Evolutionary conservation across 257 asterid genomes (phyloP), one percentile per base, ranked within the genome.

Genomic region (Fraxinus anomala): DNA sequence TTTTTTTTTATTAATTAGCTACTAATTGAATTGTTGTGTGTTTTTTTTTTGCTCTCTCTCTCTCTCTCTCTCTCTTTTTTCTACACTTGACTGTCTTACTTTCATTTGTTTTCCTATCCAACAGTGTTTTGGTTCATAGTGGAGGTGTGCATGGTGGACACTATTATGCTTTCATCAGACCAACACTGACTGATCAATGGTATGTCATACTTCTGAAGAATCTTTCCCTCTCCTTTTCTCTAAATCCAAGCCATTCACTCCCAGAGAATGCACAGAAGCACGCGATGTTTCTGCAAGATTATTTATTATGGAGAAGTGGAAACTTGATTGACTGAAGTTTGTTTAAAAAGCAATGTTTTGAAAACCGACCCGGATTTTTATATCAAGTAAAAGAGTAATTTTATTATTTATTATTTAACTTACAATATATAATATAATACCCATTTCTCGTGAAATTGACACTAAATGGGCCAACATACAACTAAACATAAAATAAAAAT

Each of bases 71-170:
- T 70, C 21, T 30, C 34, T 31, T 37, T 36, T 56, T 33, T 16
- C 19, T 44, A 40, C 28, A 17, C 67, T 75, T 79, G 13, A 73
- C 79, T 59, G 23, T 65, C 37, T 78, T 68, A 39, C 30, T 74
- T 39, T 70, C 42, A 17, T 74, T n/a, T 77, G 39, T 75, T 30
- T 81, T 78, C 73, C 39, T 79, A 75, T 34, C n/a, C 74, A 70
- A 79, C 91, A 96, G 99, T 89, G 99, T 96, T 63, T 86, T 96
- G 95, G 99, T 96, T 76, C 99, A 96, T 75, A 92, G 98, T 31
- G 98, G 97, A 21, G 99, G 99, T 59, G 97, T 93, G 74, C 97
- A 96, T 70, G 98, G 99, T 44, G 99, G 99, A 75, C 98, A 96
- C 76, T 96, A 96, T 82, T 96, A 96, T 88, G 99, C 97, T 79